Percentiles rank a stretch among this genome's conserved stretches.
phyloP scores from a whole-genome alignment of 2,329 filamentous ascomycete genomes.

The Orbilia javanica region DNA sequence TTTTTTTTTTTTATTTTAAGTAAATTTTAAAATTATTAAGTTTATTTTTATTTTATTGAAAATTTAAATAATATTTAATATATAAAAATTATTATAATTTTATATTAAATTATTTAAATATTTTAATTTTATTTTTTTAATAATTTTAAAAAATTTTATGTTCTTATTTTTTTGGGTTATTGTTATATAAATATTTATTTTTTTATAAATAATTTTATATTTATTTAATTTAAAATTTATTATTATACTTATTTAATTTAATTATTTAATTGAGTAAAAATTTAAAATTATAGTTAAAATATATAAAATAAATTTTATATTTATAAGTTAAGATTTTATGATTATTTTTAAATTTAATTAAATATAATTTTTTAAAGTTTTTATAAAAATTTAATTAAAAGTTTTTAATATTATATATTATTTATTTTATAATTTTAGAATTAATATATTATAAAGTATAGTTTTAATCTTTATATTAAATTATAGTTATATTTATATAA shows the following conservation, averaged over 20 bases:
- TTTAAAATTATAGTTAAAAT: conserved; percentile 11
- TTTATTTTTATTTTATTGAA: too few relatives aligned
- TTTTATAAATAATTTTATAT: too few relatives aligned
- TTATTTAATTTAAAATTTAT: conserved; percentile 3
- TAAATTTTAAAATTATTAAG: conserved; percentile 21
- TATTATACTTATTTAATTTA: neutral
- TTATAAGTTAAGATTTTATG: conserved; percentile 23
- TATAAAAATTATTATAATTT: neutral
- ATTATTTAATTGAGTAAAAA: too few relatives aligned
- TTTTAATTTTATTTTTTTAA: neutral
- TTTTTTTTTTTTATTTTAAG: neutral
- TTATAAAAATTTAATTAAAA: too few relatives aligned
- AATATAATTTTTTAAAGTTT: conserved; percentile 6
- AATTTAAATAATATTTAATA: too few relatives aligned
- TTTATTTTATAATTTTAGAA: too few relatives aligned
- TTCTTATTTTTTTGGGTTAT: too few relatives aligned
- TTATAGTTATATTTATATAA: neutral
- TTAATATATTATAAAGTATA: too few relatives aligned
- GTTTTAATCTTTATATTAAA: neutral
- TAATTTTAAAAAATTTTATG: too few relatives aligned
- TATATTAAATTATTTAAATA: conserved; percentile 1
- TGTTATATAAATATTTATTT: too few relatives aligned
- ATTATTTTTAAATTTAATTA: neutral
- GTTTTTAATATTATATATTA: too few relatives aligned
- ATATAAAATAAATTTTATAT: conserved; percentile 23